Base-by-base conservation (phyloP, 192 early-diverging fungal species). In the Dispira simplex region DNA sequence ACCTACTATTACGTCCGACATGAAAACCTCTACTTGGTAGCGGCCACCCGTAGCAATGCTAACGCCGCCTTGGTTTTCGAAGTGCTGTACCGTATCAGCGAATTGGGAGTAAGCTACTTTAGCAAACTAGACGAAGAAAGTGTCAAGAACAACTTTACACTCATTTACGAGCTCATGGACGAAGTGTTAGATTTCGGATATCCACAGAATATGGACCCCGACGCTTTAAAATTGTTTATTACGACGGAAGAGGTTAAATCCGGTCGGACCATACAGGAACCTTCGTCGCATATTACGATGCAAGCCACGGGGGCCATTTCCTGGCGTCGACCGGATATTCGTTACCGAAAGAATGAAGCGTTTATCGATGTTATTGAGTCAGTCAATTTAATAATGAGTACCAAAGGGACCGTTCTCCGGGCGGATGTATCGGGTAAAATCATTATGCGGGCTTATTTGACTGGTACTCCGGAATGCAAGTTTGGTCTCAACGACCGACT, bases 281-380 rank as follows among this genome's bases (percentile, higher is more conserved):
- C 76, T 62, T 83, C 84, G 54, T 79, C 87, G 58, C 84, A 81
- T 65, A 91, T 97, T 62, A 92, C 93, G 0, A 94, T 94, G 69
- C 93, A 97, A 74, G 95, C 92, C 45, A 99, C 96, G 18, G 92
- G 92, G 18, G 90, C 91, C 1, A 93, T 90, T 44, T 84, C 88
- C 18, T 98, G 93, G 93, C 77, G 96, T 57, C 71, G 91, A 55
- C 85, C 88, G 32, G 96, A 95, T 67, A 93, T 98, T 65, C 86
- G 82, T 68, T 95, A 98, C 75, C 81, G 92, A 65, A 97, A 97
- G 75, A 98, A 98, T 71, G 96, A 98, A 70, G 93, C 90, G 1
- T 99, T 99, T 71, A 80, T 98, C 21, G 96, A 98, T 78, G 94
- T 98, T n/a, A 91, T 98, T 54, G 96, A 98, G 72, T 88, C 86